Conservation (phyloP, 768 basidiomycete genomes). For the Phanerodontia chrysosporium region DNA sequence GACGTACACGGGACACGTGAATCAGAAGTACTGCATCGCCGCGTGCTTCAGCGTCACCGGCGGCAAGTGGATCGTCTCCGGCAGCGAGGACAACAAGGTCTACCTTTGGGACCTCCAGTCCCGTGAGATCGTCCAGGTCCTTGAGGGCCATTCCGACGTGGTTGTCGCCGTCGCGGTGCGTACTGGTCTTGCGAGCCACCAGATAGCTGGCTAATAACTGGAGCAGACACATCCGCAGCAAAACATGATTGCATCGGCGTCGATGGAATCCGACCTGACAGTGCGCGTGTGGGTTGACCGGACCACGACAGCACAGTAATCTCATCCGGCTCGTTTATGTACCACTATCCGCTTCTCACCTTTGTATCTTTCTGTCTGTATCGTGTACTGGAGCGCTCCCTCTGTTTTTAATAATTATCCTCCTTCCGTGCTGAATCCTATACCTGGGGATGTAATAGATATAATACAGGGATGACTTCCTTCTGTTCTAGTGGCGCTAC, state of each 20-base stretch:
- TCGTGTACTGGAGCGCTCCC: neutral
- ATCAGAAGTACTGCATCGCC: slow-evolving; percentile 79
- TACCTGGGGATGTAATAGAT: slow-evolving; percentile 7
- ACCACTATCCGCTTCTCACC: neutral
- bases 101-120: slow-evolving; percentile 92
- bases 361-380: too few species aligned
- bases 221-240: slow-evolving; percentile 67
- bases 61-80: slow-evolving; percentile 87
- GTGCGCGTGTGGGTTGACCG: slow-evolving; percentile 81
- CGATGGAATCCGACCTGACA: slow-evolving; percentile 77
- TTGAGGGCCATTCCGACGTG: slow-evolving; percentile 74
- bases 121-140: slow-evolving; percentile 75
- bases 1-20: slow-evolving; percentile 81
- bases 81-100: slow-evolving; percentile 86
- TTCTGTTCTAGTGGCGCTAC: neutral
- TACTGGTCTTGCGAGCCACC: slow-evolving; percentile 7
- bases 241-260: slow-evolving; percentile 85
- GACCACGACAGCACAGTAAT: slow-evolving; percentile 10
- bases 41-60: slow-evolving; percentile 83
- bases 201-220: neutral
- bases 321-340: neutral
- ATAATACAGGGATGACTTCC: slow-evolving; percentile 13
- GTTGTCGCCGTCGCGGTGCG: slow-evolving; percentile 78
- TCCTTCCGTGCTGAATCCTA: slow-evolving; percentile 7
- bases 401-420: slow-evolving; percentile 1